Conservation (phyloP, 2,329 filamentous ascomycete genomes). For the Ceratocystis albifundus region DNA sequence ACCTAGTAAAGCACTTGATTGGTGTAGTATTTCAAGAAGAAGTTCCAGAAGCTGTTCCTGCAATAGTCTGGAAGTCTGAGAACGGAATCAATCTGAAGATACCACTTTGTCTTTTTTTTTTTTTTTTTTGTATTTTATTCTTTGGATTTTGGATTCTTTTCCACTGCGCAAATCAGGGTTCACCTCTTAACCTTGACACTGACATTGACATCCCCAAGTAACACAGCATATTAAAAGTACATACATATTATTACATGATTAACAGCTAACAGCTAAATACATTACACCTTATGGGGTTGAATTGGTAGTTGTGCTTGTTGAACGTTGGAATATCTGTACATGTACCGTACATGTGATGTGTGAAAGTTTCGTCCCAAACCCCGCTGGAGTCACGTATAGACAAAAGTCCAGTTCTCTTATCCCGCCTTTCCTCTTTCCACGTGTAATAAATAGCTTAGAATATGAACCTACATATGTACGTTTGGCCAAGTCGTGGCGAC, state of each 20-base stretch:
- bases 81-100: neutral
- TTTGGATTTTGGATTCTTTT: neutral
- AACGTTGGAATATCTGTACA: too few relatives aligned
- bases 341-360: too few relatives aligned
- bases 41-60: constrained; percentile 2
- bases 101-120: neutral
- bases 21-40: constrained; percentile 1
- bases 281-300: too few relatives aligned
- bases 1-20: neutral
- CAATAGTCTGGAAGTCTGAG: neutral
- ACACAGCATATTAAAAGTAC: constrained; percentile 2
- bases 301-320: too few relatives aligned
- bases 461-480: too few relatives aligned
- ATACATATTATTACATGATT: constrained; percentile 2
- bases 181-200: constrained; percentile 2
- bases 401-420: neutral
- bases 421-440: too few relatives aligned
- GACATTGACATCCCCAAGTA: neutral
- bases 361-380: too few relatives aligned
- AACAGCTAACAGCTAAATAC: neutral
- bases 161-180: constrained; percentile 4
- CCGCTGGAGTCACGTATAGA: too few relatives aligned
- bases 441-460: too few relatives aligned
- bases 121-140: too few relatives aligned
- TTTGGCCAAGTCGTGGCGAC: too few relatives aligned